Evolutionary conservation across 495 filamentous ascomycete genomes (phyloP).

Genomic region (Hypoxylon lienhwacheense): DNA sequence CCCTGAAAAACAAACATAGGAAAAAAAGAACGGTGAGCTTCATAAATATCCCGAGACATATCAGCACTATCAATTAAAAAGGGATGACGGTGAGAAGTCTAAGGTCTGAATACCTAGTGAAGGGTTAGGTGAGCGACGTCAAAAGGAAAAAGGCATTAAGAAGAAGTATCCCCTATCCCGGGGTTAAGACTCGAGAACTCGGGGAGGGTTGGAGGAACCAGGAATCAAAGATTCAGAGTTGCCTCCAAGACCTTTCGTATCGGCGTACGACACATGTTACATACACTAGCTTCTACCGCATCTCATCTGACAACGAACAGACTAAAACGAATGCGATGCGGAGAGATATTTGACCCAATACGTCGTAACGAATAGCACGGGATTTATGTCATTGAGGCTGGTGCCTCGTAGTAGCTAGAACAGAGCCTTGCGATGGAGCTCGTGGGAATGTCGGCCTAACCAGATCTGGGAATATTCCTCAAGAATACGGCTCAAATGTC

Average conservation of each 20-base stretch:
- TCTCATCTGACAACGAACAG: too few relatives aligned
- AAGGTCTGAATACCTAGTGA: too few relatives aligned
- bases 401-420: slow-evolving; percentile 10
- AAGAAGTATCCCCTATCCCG: too few relatives aligned
- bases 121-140: slow-evolving; percentile 1
- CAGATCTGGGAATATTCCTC: slow-evolving; percentile 17
- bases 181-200: too few relatives aligned
- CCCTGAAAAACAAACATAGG: too few relatives aligned
- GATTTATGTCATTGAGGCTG: slow-evolving; percentile 22
- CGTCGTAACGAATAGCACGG: slow-evolving; percentile 11
- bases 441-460: slow-evolving; percentile 23
- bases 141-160: too few relatives aligned
- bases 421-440: slow-evolving; percentile 28
- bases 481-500: slow-evolving; percentile 9
- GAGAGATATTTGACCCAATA: slow-evolving; percentile 9
- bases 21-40: slow-evolving; percentile 19
- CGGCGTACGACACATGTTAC: too few relatives aligned
- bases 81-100: slow-evolving; percentile 10
- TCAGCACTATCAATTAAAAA: slow-evolving; percentile 3
- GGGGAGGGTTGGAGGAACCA: too few relatives aligned
- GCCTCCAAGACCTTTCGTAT: slow-evolving; percentile 1
- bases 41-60: neutral
- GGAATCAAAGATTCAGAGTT: too few relatives aligned
- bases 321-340: slow-evolving; percentile 17
- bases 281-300: too few relatives aligned